Percentiles rank a stretch among this genome's conserved stretches.
Evolutionary conservation across 192 early-diverging fungal genomes (phyloP).

Genomic region (Mortierella claussenii): DNA sequence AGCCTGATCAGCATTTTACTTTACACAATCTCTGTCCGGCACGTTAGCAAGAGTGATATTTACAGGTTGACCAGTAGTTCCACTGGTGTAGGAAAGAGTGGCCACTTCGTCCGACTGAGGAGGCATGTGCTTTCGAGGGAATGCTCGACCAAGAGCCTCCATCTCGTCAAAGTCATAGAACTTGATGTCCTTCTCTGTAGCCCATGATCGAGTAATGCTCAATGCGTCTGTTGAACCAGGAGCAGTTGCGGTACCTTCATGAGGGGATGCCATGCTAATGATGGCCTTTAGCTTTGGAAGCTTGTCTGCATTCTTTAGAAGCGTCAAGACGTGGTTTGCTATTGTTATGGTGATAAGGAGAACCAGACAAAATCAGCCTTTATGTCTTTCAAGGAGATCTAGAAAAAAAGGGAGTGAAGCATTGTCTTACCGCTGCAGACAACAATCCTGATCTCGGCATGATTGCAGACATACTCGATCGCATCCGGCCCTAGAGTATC

Average conservation of each 20-base stretch:
- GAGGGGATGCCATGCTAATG: constrained; percentile 75
- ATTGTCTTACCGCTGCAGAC: constrained; percentile 52
- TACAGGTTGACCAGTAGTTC: constrained; percentile 87
- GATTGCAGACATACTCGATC: constrained; percentile 84
- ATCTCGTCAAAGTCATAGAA: constrained; percentile 67
- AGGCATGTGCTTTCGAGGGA: constrained; percentile 61
- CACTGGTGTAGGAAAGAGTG: constrained; percentile 84
- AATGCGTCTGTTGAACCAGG: constrained; percentile 13
- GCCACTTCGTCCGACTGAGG: constrained; percentile 74
- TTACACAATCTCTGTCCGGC: too few relatives aligned
- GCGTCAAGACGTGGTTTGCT: constrained; percentile 14
- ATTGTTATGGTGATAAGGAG: not conserved
- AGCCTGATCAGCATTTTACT: too few relatives aligned
- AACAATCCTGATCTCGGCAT: constrained; percentile 77
- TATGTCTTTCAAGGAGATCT: not conserved
- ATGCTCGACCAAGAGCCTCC: constrained; percentile 65
- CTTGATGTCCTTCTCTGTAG: constrained; percentile 65
- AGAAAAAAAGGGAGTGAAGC: constrained; percentile 5
- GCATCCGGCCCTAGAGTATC: constrained; percentile 89
- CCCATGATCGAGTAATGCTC: constrained; percentile 60
- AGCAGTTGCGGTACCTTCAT: constrained; percentile 43
- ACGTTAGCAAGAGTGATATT: too few relatives aligned
- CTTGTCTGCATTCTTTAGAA: constrained; percentile 41
- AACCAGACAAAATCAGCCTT: not conserved
- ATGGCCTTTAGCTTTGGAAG: constrained; percentile 76